These are phyloP conservation scores for Ceraceosorus guamensis DNA, from an alignment of 1,284 basidiomycete genomes.

Conservation along the genomic window DNA sequence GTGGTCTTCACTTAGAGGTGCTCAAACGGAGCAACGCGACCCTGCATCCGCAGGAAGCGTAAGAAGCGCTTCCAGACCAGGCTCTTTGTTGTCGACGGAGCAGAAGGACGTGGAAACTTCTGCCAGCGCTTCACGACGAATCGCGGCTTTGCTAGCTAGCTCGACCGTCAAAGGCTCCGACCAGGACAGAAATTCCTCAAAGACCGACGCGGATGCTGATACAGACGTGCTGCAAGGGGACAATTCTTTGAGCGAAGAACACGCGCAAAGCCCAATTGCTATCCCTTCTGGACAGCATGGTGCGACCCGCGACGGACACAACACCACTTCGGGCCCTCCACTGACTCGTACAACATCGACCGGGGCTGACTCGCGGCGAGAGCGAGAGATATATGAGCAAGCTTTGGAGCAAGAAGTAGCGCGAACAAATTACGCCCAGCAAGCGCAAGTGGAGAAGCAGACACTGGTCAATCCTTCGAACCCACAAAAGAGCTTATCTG, in stretches of 20 bases:
- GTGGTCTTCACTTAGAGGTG: constrained; percentile 17
- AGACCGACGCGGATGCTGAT: background rate
- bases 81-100: background rate
- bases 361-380: constrained; percentile 8
- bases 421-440: constrained; percentile 27
- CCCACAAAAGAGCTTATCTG: constrained; percentile 28
- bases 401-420: constrained; percentile 37
- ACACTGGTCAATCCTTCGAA: constrained; percentile 45
- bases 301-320: no score
- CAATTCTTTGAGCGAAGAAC: constrained; percentile 19
- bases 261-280: constrained; percentile 25
- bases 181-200: background rate
- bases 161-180: no score
- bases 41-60: background rate
- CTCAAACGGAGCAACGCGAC: constrained; percentile 8
- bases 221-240: background rate
- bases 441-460: constrained; percentile 41
- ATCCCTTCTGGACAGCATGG: constrained; percentile 23
- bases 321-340: no score
- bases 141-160: constrained; percentile 22
- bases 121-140: constrained; percentile 27
- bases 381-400: constrained; percentile 36
- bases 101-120: constrained; percentile 9
- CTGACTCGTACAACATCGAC: no score
- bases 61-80: background rate